phyloP scores from a whole-genome alignment of 2,329 filamentous ascomycete species.

The Claviceps quebecensis region DNA sequence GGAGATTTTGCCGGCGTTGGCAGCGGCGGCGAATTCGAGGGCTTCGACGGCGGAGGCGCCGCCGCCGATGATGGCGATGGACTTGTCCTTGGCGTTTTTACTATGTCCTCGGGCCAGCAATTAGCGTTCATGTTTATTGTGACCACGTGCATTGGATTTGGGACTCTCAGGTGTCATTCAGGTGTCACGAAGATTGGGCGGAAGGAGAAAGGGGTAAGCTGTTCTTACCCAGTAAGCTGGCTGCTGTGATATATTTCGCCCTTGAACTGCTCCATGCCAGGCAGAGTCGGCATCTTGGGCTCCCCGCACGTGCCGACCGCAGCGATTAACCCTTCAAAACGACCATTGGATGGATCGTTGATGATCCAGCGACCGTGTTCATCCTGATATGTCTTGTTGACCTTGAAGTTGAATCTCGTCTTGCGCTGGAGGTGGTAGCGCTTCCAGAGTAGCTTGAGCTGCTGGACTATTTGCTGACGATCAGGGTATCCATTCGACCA shows the following conservation, averaged over 20 bases:
- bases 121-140: background rate
- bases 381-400: conserved; percentile 57
- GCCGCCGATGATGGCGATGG: conserved; percentile 61
- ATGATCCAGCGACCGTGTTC: conserved; percentile 60
- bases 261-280: conserved; percentile 57
- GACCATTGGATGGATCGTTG: conserved; percentile 55
- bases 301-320: conserved; percentile 72
- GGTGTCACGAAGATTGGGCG: background rate
- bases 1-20: conserved; percentile 52
- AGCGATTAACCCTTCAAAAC: conserved; percentile 66
- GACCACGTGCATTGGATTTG: no score
- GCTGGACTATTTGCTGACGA: conserved; percentile 58
- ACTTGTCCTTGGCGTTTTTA: conserved; percentile 59
- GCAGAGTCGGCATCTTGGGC: conserved; percentile 56
- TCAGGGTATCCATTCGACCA: conserved; percentile 68
- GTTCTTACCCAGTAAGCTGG: conserved; percentile 45
- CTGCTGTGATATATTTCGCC: conserved; percentile 65
- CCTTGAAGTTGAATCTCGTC: conserved; percentile 57
- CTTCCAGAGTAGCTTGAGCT: conserved; percentile 61
- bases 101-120: conserved; percentile 15
- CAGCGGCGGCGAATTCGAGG: conserved; percentile 60
- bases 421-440: conserved; percentile 55
- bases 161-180: no score
- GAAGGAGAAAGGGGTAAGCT: background rate
- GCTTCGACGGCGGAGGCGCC: conserved; percentile 74